phyloP scores from a whole-genome alignment of 2,329 filamentous ascomycete genomes.

The Balansia obtecta region DNA sequence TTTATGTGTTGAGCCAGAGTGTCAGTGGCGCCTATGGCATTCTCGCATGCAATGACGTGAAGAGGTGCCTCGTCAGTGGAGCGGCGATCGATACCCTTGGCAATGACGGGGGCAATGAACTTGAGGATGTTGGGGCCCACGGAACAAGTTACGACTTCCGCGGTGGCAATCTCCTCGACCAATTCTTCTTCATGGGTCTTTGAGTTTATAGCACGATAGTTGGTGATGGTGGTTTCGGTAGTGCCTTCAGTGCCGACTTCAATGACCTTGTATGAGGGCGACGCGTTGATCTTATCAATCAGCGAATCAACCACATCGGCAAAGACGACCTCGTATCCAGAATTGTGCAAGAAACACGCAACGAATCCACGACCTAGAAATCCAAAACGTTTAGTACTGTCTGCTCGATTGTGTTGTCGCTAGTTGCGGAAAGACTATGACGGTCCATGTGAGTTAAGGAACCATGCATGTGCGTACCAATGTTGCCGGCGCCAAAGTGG shows the following conservation, averaged over 20 bases:
- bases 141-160: constrained; percentile 89
- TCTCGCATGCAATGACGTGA: constrained; percentile 94
- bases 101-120: constrained; percentile 91
- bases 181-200: constrained; percentile 72
- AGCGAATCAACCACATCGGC: constrained; percentile 82
- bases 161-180: constrained; percentile 72
- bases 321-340: constrained; percentile 91
- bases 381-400: constrained; percentile 7
- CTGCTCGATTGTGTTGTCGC: too few relatives aligned
- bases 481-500: constrained; percentile 80
- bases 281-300: constrained; percentile 66
- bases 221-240: constrained; percentile 70
- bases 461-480: constrained; percentile 36
- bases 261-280: constrained; percentile 76
- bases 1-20: constrained; percentile 75
- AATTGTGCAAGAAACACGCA: constrained; percentile 85
- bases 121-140: constrained; percentile 93
- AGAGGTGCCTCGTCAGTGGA: constrained; percentile 52
- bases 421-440: too few relatives aligned
- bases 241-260: constrained; percentile 83
- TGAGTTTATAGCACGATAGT: constrained; percentile 96
- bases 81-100: constrained; percentile 79
- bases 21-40: constrained; percentile 89
- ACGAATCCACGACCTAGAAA: constrained; percentile 60
- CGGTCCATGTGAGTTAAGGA: too few relatives aligned